Conservation (phyloP, 768 basidiomycete genomes). For the Pulveroboletus sp. region DNA sequence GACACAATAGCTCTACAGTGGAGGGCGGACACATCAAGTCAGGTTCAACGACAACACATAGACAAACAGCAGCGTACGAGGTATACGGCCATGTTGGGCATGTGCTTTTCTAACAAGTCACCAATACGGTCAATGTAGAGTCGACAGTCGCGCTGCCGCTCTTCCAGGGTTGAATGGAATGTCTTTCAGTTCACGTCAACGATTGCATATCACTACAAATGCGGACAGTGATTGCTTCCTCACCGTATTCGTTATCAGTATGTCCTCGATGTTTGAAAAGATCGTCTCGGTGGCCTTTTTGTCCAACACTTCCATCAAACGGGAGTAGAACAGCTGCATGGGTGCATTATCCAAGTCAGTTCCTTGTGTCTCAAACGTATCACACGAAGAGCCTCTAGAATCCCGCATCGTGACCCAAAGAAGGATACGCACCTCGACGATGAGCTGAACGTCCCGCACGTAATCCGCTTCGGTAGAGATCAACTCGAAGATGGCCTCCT, state of each 20-base stretch:
- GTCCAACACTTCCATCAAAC: slow-evolving; percentile 67
- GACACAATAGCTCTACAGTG: slow-evolving; percentile 75
- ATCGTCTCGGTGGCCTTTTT: slow-evolving; percentile 75
- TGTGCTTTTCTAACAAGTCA: slow-evolving; percentile 72
- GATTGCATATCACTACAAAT: neutral
- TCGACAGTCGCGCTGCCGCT: slow-evolving; percentile 87
- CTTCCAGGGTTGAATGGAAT: slow-evolving; percentile 85
- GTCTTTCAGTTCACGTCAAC: slow-evolving; percentile 38
- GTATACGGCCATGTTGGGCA: slow-evolving; percentile 77
- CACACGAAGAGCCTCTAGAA: no score
- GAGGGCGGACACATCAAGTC: neutral
- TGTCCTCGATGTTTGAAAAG: slow-evolving; percentile 92
- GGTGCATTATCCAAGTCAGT: neutral
- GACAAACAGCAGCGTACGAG: slow-evolving; percentile 44
- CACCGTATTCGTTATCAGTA: slow-evolving; percentile 84
- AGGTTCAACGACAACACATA: neutral
- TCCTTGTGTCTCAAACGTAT: neutral
- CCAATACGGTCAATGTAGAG: slow-evolving; percentile 87
- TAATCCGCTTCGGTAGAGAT: slow-evolving; percentile 89
- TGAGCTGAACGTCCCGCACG: slow-evolving; percentile 85
- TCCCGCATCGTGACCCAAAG: no score
- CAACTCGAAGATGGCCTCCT: slow-evolving; percentile 95
- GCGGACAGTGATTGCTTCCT: slow-evolving; percentile 15
- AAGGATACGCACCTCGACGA: slow-evolving; percentile 77
- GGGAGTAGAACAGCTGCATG: slow-evolving; percentile 77